A percentile compares a stretch with the other conserved stretches of the same genome.
Evolutionary conservation across 2,329 filamentous ascomycete genomes (phyloP).

Genomic region (Lasiodiplodia theobromae): DNA sequence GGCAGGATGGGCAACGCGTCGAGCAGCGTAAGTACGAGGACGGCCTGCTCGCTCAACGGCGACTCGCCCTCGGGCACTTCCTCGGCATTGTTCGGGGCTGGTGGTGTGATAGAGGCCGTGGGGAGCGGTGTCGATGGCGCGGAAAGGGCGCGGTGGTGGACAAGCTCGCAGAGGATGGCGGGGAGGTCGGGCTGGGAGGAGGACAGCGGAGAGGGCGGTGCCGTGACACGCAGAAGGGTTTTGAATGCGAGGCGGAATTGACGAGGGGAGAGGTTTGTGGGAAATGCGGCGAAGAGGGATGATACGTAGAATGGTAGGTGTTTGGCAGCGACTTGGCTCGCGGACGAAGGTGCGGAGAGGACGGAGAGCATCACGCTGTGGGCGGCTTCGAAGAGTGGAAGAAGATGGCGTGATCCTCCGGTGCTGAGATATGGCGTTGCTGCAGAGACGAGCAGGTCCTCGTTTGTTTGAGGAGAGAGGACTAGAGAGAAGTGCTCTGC

Average conservation of each 20-base stretch:
- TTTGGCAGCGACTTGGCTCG: conserved; percentile 67
- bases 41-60: conserved; percentile 76
- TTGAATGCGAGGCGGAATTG: conserved; percentile 91
- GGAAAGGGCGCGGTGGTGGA: conserved; percentile 68
- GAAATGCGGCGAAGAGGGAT: conserved; percentile 80
- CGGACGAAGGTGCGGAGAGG: conserved; percentile 80
- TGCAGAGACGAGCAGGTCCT: conserved; percentile 75
- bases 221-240: conserved; percentile 81
- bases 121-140: conserved; percentile 57
- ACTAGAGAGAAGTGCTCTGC: conserved; percentile 82
- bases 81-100: conserved; percentile 41
- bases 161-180: conserved; percentile 79
- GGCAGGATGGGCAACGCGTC: conserved; percentile 80
- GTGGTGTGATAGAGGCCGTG: conserved; percentile 44
- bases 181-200: conserved; percentile 78
- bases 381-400: conserved; percentile 84
- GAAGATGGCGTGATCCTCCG: conserved; percentile 63
- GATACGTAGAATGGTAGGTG: conserved; percentile 86
- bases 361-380: conserved; percentile 83
- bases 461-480: conserved; percentile 70
- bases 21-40: conserved; percentile 77
- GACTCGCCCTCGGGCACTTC: conserved; percentile 38
- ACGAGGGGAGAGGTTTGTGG: conserved; percentile 75
- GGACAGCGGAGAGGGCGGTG: conserved; percentile 78
- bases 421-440: conserved; percentile 75